These are phyloP conservation scores for Peniophora sp. DNA, from an alignment of 1,284 basidiomycete species.

Conservation along the genomic window DNA sequence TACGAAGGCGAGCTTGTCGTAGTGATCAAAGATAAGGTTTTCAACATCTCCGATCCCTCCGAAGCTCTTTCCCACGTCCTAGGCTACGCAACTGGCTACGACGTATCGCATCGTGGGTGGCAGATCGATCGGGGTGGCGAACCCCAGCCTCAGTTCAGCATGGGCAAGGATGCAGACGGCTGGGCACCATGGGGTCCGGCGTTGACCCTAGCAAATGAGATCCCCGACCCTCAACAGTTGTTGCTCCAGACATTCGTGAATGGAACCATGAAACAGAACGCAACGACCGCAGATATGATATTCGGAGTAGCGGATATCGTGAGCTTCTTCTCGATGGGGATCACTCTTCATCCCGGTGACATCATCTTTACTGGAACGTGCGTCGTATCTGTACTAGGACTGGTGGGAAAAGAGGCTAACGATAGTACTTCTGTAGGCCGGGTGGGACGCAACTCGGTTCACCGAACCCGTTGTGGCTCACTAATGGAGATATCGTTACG, in stretches of 20 bases:
- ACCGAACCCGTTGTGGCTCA: neutral
- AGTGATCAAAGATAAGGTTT: conserved; percentile 33
- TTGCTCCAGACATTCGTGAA: conserved; percentile 41
- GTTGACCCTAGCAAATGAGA: conserved; percentile 33
- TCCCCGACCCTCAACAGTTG: conserved; percentile 36
- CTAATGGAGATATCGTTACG: conserved; percentile 1
- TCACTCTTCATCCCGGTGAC: conserved; percentile 47
- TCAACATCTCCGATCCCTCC: conserved; percentile 31
- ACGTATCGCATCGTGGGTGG: conserved; percentile 37
- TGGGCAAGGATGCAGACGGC: conserved; percentile 35
- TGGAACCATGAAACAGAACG: conserved; percentile 38
- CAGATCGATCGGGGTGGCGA: conserved; percentile 33
- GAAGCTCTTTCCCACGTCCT: conserved; percentile 36
- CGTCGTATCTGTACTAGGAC: conserved; percentile 13
- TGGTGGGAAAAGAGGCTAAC: neutral
- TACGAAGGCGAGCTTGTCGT: conserved; percentile 39
- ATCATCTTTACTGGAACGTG: conserved; percentile 51
- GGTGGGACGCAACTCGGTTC: neutral
- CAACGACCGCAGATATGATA: conserved; percentile 37
- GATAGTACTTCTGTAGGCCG: neutral
- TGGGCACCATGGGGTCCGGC: conserved; percentile 38
- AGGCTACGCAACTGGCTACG: conserved; percentile 31
- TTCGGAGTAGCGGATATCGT: conserved; percentile 36
- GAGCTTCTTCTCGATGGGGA: conserved; percentile 49
- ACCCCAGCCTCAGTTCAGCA: conserved; percentile 33